Base-by-base conservation (phyloP, 164 flowering plant genomes). In the Liriodendron chinense region DNA sequence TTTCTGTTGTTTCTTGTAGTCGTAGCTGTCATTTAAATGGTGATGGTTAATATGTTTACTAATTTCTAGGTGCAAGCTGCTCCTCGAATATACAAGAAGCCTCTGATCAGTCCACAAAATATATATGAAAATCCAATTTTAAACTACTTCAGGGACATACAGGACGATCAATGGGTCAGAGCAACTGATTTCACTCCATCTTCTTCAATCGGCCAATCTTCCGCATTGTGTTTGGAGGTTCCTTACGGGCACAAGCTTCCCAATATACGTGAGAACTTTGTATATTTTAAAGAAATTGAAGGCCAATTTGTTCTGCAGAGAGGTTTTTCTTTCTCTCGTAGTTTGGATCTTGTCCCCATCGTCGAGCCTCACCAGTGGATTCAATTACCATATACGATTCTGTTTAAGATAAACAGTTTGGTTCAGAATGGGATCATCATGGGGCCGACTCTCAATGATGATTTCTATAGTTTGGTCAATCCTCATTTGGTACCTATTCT, bases 401-500 rank as follows among this genome's bases (percentile, higher is more conserved):
- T 93, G 47, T 94, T 91, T 57, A 91, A 85, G 83, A 68, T 95
- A 2, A 89, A 88, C 78, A 34, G 69, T 22, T 82, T 95, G 82
- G 90, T 95, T 72, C 98, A 95, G 77, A 57, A 83, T 75, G 98
- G 96, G 6, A 90, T 87, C 75, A 85, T 95, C 69, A 59, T 94
- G 1, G 94, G 90, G 49, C 89, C 91, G 25, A 75, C 86, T 21
- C 85, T 95, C 28, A 85, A 89, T 84, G 71, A 16, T n/a, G 74
- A 48, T 1, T 92, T 93, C 71, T 91, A 76, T 72, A 72, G 75
- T 76, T 74, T 87, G 78, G 84, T 93, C 48, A 81, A 90, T 84
- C 96, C 95, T 16, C 21, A 9, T 1, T 80, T 66, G 21, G 65
- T 72, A 0, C 74, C 81, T 2, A 72, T 78, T 63, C 71, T 64